A percentile compares a stretch with the other conserved stretches of the same genome.
Conservation (phyloP, 345 rosid genomes). For the Erucastrum elatum region DNA sequence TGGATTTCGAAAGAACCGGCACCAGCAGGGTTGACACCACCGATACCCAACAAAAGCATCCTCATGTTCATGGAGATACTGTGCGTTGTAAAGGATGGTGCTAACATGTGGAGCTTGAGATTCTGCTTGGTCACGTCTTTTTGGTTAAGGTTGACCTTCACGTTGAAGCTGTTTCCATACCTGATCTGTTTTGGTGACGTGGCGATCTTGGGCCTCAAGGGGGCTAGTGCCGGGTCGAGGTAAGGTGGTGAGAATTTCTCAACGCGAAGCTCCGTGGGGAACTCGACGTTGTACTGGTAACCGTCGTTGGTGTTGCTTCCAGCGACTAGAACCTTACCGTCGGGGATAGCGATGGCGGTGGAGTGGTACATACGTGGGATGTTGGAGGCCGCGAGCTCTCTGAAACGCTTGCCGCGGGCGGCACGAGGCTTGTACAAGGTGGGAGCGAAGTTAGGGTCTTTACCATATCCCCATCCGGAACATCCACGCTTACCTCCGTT, state of each 20-base stretch:
- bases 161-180: constrained; percentile 35
- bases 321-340: constrained; percentile 56
- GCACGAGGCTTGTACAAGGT: constrained; percentile 46
- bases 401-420: constrained; percentile 37
- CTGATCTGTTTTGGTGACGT: constrained; percentile 19
- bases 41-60: constrained; percentile 40
- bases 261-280: constrained; percentile 65
- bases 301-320: constrained; percentile 77
- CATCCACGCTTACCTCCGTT: constrained; percentile 71
- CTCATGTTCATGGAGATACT: constrained; percentile 71
- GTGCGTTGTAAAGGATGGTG: constrained; percentile 72
- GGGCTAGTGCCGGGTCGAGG: constrained; percentile 44
- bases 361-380: constrained; percentile 82
- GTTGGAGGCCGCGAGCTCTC: constrained; percentile 37
- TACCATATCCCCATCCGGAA: constrained; percentile 66
- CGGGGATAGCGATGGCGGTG: constrained; percentile 49
- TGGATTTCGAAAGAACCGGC: constrained; percentile 23
- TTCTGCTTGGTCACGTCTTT: background rate
- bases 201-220: constrained; percentile 40
- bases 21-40: constrained; percentile 15
- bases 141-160: constrained; percentile 30
- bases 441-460: constrained; percentile 61
- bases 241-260: constrained; percentile 80
- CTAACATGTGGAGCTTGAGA: constrained; percentile 49
- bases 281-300: constrained; percentile 50